Evolutionary conservation across 352 stramenopile species (phyloP), one percentile per base, ranked within the genome.

Genomic region (Phytophthora parvispora): DNA sequence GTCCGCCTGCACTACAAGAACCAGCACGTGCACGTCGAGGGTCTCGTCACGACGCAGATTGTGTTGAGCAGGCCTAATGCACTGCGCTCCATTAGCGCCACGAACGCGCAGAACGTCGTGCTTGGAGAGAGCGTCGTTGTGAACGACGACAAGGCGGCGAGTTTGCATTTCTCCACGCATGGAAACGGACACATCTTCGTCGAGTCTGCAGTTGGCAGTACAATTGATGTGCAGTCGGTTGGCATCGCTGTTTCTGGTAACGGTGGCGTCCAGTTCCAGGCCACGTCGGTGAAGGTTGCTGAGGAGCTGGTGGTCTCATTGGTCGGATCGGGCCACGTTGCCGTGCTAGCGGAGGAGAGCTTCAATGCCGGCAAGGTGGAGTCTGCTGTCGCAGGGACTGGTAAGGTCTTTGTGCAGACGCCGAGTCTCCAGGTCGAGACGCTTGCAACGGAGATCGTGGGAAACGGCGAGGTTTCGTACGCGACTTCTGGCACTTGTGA

Each of bases 1-100:
- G 61, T 88, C 34, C 75, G 69, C 27, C 59, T 90, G 24, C 77
- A 74, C 43, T 78, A 85, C 64, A 80, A 77, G 72, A 83, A 86
- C 72, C 53, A 80, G 36, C 58, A 78, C 22, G 47, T 72, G 12
- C 56, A 80, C 38, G 65, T 65, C 15, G 57, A 68, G 15, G 74
- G 78, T 1, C 72, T 75, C 22, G 50, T 87, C 45, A 62, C 75
- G n/a, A 87, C 74, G 24, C 60, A 74, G 32, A 64, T 87, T 10
- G 38, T 70, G 15, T 43, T 87, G 6, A 54, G 58, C 6, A 68
- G 66, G 22, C 59, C 64, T 5, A 65, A 75, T 36, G 6, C 50
- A n/a, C 55, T 87, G 13, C 36, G 48, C n/a, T 42, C 57, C 27
- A 32, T 69, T 18, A 67, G 49, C 48, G 22, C 48, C 2, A 51